These are phyloP conservation scores for Lepraria neglecta DNA, from an alignment of 495 filamentous ascomycete species.

Conservation along the genomic window DNA sequence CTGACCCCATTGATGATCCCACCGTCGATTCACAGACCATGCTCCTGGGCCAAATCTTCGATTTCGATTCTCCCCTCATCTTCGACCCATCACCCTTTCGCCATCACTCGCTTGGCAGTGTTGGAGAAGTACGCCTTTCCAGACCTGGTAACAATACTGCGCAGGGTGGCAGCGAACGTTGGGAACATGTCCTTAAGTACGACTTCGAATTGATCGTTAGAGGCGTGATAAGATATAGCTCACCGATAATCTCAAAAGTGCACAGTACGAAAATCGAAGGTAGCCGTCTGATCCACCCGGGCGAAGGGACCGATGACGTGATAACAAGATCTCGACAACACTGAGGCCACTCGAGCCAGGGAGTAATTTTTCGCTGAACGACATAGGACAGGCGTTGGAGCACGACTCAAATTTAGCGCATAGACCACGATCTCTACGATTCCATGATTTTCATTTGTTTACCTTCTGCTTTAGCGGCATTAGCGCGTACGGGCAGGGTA, in stretches of 20 bases:
- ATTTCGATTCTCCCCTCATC: conserved; percentile 76
- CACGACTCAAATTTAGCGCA: background rate
- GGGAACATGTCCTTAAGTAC: conserved; percentile 84
- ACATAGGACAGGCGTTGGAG: background rate
- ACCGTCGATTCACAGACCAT: conserved; percentile 70
- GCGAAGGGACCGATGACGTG: conserved; percentile 31
- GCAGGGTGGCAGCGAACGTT: conserved; percentile 76
- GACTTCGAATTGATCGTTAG: conserved; percentile 88
- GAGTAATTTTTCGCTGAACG: conserved; percentile 10
- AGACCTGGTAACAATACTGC: conserved; percentile 87
- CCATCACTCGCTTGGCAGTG: conserved; percentile 55
- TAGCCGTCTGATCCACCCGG: conserved; percentile 45
- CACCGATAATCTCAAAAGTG: conserved; percentile 70
- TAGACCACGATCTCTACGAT: conserved; percentile 9
- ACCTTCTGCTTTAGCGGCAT: conserved; percentile 11
- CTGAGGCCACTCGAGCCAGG: background rate
- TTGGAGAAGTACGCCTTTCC: conserved; percentile 72
- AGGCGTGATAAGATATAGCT: conserved; percentile 79
- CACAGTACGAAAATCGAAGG: conserved; percentile 49
- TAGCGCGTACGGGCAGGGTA: conserved; percentile 1
- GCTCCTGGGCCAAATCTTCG: conserved; percentile 78
- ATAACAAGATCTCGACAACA: background rate
- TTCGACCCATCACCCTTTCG: conserved; percentile 87
- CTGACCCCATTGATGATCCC: conserved; percentile 62
- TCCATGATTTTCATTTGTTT: conserved; percentile 14